Conservation (phyloP, 345 rosid genomes). For the Punica granatum region DNA sequence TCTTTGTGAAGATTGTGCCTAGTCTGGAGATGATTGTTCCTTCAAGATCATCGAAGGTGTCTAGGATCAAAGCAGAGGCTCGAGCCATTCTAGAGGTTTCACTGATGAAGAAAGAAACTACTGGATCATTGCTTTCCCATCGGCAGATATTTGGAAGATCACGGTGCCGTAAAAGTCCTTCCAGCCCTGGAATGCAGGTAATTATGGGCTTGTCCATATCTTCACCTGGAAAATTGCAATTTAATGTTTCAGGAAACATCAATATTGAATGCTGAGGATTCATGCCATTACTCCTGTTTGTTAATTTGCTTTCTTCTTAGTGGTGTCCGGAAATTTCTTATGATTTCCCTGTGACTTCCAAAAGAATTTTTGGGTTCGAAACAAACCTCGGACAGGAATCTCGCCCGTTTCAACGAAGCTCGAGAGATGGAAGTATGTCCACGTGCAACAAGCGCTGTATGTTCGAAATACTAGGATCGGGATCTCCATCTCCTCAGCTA, state of each 20-base stretch:
- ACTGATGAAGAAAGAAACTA: neutral
- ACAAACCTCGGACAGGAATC: neutral
- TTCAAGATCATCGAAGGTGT: conserved; percentile 11
- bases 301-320: too few relatives aligned
- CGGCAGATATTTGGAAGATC: conserved; percentile 15
- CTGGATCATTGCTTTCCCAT: neutral
- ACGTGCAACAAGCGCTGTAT: conserved; percentile 22
- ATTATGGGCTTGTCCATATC: conserved; percentile 13
- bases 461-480: conserved; percentile 28
- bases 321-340: too few relatives aligned
- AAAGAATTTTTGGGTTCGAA: too few relatives aligned
- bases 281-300: too few relatives aligned
- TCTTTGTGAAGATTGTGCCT: neutral
- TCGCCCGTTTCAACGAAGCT: conserved; percentile 13
- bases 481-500: conserved; percentile 26
- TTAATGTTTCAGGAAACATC: neutral
- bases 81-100: conserved; percentile 7
- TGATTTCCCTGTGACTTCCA: too few relatives aligned
- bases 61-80: conserved; percentile 9
- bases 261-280: too few relatives aligned
- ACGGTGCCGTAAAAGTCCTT: conserved; percentile 10
- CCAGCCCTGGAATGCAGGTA: conserved; percentile 12
- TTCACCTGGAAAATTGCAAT: neutral
- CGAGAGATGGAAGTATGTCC: conserved; percentile 24
- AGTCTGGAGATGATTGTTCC: neutral